Conservation (phyloP, 1,284 basidiomycete genomes). For the Fomes fomentarius region DNA sequence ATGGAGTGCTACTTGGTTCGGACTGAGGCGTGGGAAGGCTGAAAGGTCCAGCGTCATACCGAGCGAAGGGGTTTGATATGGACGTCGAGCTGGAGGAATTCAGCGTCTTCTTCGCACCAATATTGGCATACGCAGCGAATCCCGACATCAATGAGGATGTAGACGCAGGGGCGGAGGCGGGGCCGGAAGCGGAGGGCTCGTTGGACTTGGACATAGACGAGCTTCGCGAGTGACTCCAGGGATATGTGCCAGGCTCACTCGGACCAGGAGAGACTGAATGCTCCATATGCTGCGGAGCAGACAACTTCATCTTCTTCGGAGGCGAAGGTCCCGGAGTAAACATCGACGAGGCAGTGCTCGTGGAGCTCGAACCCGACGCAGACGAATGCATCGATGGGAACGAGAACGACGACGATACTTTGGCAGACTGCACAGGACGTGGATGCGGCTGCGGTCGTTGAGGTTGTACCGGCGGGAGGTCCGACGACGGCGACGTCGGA, state of each 20-base stretch:
- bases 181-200: background rate
- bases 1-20: background rate
- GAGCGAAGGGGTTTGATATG: conserved; percentile 15
- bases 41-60: conserved; percentile 9
- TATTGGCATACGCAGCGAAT: conserved; percentile 10
- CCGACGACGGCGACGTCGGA: conserved; percentile 1
- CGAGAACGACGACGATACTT: conserved; percentile 1
- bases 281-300: background rate
- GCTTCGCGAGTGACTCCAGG: conserved; percentile 15
- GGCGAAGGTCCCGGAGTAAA: conserved; percentile 19
- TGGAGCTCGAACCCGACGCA: background rate
- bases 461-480: background rate
- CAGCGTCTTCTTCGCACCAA: background rate
- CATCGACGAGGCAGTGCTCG: background rate
- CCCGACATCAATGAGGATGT: too few relatives aligned
- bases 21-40: conserved; percentile 7
- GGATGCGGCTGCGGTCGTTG: background rate
- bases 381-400: background rate
- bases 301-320: conserved; percentile 25
- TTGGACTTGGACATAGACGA: background rate
- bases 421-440: background rate
- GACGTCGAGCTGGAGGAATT: background rate
- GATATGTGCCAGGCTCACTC: conserved; percentile 1
- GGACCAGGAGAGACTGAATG: conserved; percentile 12
- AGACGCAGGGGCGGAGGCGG: too few relatives aligned